Percentiles rank a stretch among this genome's conserved stretches.
Evolutionary conservation across 805 yeast species (phyloP).

Genomic region (Schwanniomyces sp.): DNA sequence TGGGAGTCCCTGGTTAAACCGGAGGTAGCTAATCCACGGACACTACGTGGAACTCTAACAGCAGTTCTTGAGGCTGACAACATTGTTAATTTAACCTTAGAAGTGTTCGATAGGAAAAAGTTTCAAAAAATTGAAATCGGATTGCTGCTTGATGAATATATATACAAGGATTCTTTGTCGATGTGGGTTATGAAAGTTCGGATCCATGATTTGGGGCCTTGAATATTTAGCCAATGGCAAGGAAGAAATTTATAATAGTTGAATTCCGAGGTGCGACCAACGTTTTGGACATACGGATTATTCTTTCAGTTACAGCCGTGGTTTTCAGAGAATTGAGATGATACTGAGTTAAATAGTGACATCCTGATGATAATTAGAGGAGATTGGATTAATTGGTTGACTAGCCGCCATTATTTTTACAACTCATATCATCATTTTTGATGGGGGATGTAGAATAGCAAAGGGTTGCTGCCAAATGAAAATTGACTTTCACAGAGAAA

Average conservation of each 20-base stretch:
- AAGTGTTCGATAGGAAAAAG: background rate
- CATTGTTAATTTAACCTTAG: constrained; percentile 18
- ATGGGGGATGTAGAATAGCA: background rate
- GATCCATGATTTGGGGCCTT: constrained; percentile 1
- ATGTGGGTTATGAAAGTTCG: constrained; percentile 5
- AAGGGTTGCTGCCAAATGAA: background rate
- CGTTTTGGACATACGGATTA: background rate
- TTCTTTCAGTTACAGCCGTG: background rate
- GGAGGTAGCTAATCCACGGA: constrained; percentile 55
- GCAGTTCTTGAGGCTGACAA: constrained; percentile 44
- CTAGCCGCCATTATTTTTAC: background rate
- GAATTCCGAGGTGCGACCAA: background rate
- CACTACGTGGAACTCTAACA: constrained; percentile 29
- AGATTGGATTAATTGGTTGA: background rate
- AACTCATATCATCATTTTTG: background rate
- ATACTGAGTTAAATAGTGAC: too few relatives aligned
- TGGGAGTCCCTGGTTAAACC: constrained; percentile 63
- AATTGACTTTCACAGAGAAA: background rate
- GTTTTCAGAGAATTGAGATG: background rate
- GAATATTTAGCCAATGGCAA: constrained; percentile 4
- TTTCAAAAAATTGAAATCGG: background rate
- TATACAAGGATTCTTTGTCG: background rate
- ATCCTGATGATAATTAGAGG: background rate
- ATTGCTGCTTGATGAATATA: background rate
- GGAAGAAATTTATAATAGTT: constrained; percentile 4